Evolutionary conservation across 129 eudicot species (phyloP), one percentile per base, ranked within the genome.

Genomic region (Solidago caesia): DNA sequence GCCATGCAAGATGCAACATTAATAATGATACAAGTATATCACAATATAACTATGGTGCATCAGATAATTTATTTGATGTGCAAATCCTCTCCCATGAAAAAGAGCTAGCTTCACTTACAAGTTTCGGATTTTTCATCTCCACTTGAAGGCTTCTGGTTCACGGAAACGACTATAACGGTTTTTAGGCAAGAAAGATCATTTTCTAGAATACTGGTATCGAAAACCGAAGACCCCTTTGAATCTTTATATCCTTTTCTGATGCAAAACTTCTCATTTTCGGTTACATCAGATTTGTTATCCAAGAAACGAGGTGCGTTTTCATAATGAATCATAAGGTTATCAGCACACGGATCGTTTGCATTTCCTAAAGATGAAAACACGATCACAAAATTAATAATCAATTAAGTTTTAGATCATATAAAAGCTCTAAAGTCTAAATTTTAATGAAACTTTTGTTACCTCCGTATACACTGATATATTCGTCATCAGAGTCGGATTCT

Each of bases 401-500:
- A n/a, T n/a, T n/a, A n/a, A 44, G 7, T 43, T 45, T 48, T 4
- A 62, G 12, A 14, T 64, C 45, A 52, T 49, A 43, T 45, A 62
- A 39, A 61, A 62, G 39, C 1, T 61, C 16, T 1, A 6, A 8
- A 60, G 42, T 61, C 33, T 5, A 45, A n/a, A 59, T 26, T 27
- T 66, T 8, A 29, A 46, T 29, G 5, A 56, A 16, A 15, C 26
- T 62, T 74, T 8, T n/a, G 9, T 82, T 75, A 89, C 93, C 93
- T 77, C 85, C 92, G 15, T 66, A 42, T 10, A 92, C 84, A 64
- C 93, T 92, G 16, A 66, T 79, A 73, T 77, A 92, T 45, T 92
- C 97, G 44, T 92, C 97, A 78, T 92, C 97, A 2, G 91, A 77
- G 70, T 92, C 97, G 2, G 96, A 92, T 14, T 86, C 97, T 21